Conservation (phyloP, 2,329 filamentous ascomycete species). For the Aspergillus tanneri region DNA sequence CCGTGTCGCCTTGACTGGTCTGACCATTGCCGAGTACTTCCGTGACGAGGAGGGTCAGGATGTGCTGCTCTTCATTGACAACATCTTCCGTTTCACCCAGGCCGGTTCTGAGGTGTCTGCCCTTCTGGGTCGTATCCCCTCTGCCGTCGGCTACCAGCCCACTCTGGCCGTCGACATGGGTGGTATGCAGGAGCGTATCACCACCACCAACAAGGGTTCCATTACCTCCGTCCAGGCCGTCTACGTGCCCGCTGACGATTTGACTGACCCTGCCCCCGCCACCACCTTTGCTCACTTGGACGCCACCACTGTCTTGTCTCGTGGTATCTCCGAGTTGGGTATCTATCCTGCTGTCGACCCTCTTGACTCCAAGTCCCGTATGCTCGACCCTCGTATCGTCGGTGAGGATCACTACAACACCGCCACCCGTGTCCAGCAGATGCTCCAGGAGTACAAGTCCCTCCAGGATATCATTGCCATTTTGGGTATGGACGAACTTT, state of each 20-base stretch:
- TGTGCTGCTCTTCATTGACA: constrained; percentile 99
- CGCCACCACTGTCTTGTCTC: constrained; percentile 99
- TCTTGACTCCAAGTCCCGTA: constrained; percentile 98
- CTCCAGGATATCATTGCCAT: constrained; percentile 99
- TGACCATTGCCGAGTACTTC: constrained; percentile 71
- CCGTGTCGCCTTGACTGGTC: constrained; percentile 96
- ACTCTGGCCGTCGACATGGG: constrained; percentile 99
- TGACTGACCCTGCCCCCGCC: constrained; percentile 99
- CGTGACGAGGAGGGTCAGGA: constrained; percentile 79
- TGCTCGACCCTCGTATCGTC: constrained; percentile 98
- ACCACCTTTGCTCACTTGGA: constrained; percentile 99
- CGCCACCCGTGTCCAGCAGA: constrained; percentile 95
- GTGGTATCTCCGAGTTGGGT: constrained; percentile 99
- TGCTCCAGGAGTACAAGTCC: constrained; percentile 99
- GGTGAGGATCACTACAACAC: constrained; percentile 97
- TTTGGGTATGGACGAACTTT: constrained; percentile 99
- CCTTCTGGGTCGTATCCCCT: constrained; percentile 98
- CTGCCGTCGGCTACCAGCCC: constrained; percentile 99
- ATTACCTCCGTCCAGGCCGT: constrained; percentile 99
- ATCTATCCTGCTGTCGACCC: constrained; percentile 99
- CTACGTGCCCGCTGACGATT: constrained; percentile 99
- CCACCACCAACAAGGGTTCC: constrained; percentile 98
- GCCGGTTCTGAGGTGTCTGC: constrained; percentile 99
- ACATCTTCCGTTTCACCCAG: constrained; percentile 99
- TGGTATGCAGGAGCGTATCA: constrained; percentile 99